These are phyloP conservation scores for Cryptococcus sp. DNA, from an alignment of 1,284 basidiomycete species.

Conservation along the genomic window DNA sequence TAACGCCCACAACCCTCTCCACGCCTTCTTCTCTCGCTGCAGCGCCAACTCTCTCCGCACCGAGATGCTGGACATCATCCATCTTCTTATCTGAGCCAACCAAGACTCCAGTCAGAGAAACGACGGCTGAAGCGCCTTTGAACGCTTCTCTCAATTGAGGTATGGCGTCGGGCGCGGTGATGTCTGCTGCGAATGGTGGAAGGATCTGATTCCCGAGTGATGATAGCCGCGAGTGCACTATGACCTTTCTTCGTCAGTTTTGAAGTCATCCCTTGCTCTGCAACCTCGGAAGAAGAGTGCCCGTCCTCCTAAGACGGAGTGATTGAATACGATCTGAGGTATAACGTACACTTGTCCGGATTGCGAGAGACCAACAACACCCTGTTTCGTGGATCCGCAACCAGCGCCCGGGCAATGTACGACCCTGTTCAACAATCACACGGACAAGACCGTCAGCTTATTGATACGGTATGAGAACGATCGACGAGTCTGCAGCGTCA, in stretches of 20 bases:
- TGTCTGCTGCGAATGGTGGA: slow-evolving; percentile 59
- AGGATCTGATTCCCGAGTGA: slow-evolving; percentile 49
- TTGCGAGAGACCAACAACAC: slow-evolving; percentile 63
- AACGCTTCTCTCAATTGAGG: slow-evolving; percentile 58
- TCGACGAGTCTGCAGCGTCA: no score
- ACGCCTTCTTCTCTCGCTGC: slow-evolving; percentile 37
- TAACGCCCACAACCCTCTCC: slow-evolving; percentile 38
- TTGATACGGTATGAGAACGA: no score
- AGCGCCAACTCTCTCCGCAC: slow-evolving; percentile 61
- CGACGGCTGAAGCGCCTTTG: slow-evolving; percentile 59
- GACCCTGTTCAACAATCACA: slow-evolving; percentile 54
- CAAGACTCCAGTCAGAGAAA: slow-evolving; percentile 68
- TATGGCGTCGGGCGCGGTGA: slow-evolving; percentile 56
- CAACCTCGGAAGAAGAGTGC: no score
- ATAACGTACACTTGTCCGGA: slow-evolving; percentile 53
- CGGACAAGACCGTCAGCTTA: neutral
- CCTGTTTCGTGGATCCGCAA: slow-evolving; percentile 49
- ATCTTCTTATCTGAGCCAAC: slow-evolving; percentile 61
- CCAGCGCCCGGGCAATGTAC: slow-evolving; percentile 59
- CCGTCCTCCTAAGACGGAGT: neutral
- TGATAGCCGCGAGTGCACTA: slow-evolving; percentile 37
- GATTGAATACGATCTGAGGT: neutral
- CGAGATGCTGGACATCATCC: slow-evolving; percentile 63
- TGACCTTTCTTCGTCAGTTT: neutral
- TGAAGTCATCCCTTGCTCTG: no score